Conservation (phyloP, 331 rosid genomes). For the Quercus tomentella region DNA sequence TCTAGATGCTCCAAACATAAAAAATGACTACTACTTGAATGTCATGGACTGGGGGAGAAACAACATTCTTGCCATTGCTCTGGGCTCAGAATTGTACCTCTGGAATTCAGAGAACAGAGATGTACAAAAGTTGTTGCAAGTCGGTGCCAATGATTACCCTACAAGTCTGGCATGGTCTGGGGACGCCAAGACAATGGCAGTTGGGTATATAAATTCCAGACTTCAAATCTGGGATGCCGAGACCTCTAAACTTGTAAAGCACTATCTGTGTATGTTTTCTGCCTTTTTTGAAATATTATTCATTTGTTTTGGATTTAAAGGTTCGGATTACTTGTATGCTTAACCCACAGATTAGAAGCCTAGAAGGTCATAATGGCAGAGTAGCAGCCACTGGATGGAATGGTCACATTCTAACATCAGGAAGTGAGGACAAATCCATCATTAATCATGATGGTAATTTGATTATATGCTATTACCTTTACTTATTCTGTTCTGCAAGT, state of each 20-base stretch:
- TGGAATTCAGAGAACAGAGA: conserved; percentile 51
- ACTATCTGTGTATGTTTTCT: conserved; percentile 2
- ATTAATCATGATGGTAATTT: conserved; percentile 72
- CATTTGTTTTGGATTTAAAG: conserved; percentile 1
- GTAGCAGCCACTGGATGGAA: conserved; percentile 59
- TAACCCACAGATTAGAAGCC: conserved; percentile 41
- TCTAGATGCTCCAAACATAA: conserved; percentile 68
- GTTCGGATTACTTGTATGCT: conserved; percentile 1
- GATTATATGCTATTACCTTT: not conserved
- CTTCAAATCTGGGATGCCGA: conserved; percentile 72
- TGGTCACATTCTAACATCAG: conserved; percentile 58
- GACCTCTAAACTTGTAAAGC: conserved; percentile 50
- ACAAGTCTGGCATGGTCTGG: conserved; percentile 69
- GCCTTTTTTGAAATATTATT: not conserved
- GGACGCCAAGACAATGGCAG: conserved; percentile 41
- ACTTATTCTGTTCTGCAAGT: conserved; percentile 4
- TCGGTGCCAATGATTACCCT: conserved; percentile 35
- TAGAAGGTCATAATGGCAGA: conserved; percentile 50
- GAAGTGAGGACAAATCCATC: conserved; percentile 69
- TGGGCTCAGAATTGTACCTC: conserved; percentile 55
- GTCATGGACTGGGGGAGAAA: conserved; percentile 74
- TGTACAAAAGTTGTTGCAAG: conserved; percentile 36
- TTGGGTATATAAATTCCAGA: conserved; percentile 50
- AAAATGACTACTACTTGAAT: conserved; percentile 62
- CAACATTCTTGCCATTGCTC: conserved; percentile 55